Evolutionary conservation across 164 flowering plant species (phyloP).

Genomic region (Nymphaea colorata): DNA sequence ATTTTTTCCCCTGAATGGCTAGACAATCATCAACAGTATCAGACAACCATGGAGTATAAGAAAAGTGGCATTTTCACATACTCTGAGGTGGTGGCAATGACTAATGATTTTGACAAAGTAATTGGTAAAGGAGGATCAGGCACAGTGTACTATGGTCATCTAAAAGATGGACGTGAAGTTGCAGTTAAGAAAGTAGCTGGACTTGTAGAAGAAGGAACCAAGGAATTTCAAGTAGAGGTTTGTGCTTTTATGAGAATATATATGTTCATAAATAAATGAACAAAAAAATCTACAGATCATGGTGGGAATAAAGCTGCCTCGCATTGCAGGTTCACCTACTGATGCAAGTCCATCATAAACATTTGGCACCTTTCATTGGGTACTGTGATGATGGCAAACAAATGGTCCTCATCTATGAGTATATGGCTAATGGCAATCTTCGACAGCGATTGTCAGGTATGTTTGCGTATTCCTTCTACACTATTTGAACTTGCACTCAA

Average conservation of each 20-base stretch:
- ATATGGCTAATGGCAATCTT: conserved; percentile 37
- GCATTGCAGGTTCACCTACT: conserved; percentile 29
- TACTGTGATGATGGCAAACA: conserved; percentile 27
- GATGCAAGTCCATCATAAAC: conserved; percentile 32
- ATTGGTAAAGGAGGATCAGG: conserved; percentile 48
- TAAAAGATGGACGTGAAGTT: conserved; percentile 21
- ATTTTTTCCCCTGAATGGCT: too few species aligned
- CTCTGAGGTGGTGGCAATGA: conserved; percentile 23
- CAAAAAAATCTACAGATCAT: too few species aligned
- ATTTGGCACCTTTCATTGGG: conserved; percentile 35
- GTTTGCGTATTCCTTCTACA: background rate
- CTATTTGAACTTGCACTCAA: too few species aligned
- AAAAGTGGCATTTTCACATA: conserved; percentile 19
- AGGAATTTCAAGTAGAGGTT: conserved; percentile 5
- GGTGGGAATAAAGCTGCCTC: background rate
- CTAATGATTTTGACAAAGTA: conserved; percentile 21
- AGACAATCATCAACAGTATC: too few species aligned
- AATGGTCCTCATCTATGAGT: conserved; percentile 36
- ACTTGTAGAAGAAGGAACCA: background rate
- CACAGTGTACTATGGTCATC: conserved; percentile 28
- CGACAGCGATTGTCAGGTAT: conserved; percentile 24
- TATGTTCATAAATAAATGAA: too few species aligned
- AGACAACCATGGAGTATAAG: background rate
- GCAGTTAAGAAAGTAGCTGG: conserved; percentile 24
- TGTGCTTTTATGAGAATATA: background rate